Base-by-base conservation (phyloP, 2,329 filamentous ascomycete species). In the Ceratocystis destructans region DNA sequence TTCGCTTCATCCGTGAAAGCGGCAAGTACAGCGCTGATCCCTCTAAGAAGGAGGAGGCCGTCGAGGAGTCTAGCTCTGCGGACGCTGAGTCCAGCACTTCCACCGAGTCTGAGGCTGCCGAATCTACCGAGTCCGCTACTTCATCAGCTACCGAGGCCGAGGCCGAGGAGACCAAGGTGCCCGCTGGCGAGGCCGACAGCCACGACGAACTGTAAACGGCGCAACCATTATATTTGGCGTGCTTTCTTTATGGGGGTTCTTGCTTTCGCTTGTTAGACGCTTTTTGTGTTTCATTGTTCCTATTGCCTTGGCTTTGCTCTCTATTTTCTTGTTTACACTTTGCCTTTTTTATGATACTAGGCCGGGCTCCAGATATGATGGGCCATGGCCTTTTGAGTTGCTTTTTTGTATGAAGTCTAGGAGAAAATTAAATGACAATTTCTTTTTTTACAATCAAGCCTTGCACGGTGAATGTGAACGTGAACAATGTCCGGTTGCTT, bases 1-100 rank as follows among this genome's bases (percentile, higher is more conserved):
- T 89, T 73, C 83, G 87, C 73, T 99, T 99, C 80, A 84, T 99
- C 77, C 87, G 90, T 79, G 91, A 96, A 82, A 96, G 94, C 77
- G 94, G 94, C 78, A 94, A 91, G 79, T 84, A 95, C 83, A 86
- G 88, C 77, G 85, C 89, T 70, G 85, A 87, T 72, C 77, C 80
- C 66, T 79, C 80, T 71, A 77, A 79, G 72, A 76, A 77, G 72
- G 81, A 81, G 71, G 82, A 82, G 71, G 76, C 77, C 45, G 79
- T 79, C 67, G 81, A 83, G 71, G 81, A 86, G 74, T 64, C 65
- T 41, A 67, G 50, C 45, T 48, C 62, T 37, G 41, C 66, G 25
- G 31, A 48, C 28, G 22, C 48, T 50, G 66, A 62, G 67, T 79
- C 80, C 55, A 78, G 80, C 66, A 79, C 81, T 71, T 76, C 77